Base-by-base conservation (phyloP, 2,329 filamentous ascomycete genomes). In the Aspergillus novofumigatus region DNA sequence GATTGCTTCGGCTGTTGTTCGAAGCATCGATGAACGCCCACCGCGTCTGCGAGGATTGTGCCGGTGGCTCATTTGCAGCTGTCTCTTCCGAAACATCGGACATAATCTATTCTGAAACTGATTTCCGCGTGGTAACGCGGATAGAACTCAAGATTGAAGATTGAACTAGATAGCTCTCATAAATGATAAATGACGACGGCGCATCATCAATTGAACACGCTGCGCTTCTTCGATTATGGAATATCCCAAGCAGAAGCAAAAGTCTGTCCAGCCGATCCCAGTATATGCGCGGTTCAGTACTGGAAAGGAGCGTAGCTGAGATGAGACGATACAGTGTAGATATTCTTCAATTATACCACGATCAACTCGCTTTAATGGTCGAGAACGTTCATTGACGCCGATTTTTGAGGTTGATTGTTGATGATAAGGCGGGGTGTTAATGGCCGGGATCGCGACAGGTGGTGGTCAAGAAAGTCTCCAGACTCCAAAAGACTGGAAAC, bases 1-100 rank as follows among this genome's bases (percentile, higher is more conserved):
- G 60, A 45, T 75, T 76, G 50, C 59, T 65, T 23, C 72, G 65
- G 52, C 66, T 69, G 48, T 72, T 69, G 52, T 69, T 66, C 9
- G 70, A 75, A 55, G 70, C 66, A 58, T 77, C 74, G 53, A 77
- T 75, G 54, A 77, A 77, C 57, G 75, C 72, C 67, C 74, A 77
- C 32, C 69, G 67, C 49, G 55, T 62, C 35, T 59, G 63, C 52
- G 59, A 49, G 17, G 59, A 23, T 21, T 58, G 53, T 42, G 53
- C 54, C 28, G 54, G 11, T 41, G 59, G 21, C 41, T 55, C 48
- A 49, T 50, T 53, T 42, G 52, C 41, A 45, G 32, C 20, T 14
- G 28, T n/a, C 6, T 55, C 47, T 10, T 52, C 50, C 20, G 62
- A n/a, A 49, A 26, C 55, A 51, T 54, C 51, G 28, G 66, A 50